Evolutionary conservation across 2,329 filamentous ascomycete genomes (phyloP).

Genomic region (Cladophialophora exuberans): DNA sequence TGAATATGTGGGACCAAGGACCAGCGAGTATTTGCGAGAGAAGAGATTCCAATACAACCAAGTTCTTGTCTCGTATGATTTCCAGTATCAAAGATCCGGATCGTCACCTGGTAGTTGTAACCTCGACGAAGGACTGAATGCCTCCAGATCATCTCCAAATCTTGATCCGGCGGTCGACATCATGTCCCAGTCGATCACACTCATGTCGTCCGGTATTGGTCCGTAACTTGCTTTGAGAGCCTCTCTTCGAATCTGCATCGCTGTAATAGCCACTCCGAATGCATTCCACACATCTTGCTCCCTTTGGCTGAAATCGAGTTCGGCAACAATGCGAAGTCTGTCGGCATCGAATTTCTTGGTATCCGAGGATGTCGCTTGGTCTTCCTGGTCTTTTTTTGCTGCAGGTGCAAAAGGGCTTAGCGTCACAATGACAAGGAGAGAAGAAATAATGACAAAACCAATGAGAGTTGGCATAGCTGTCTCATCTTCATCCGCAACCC

Average conservation of each 20-base stretch:
- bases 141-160: slow-evolving; percentile 14
- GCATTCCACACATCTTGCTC: slow-evolving; percentile 65
- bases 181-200: slow-evolving; percentile 11
- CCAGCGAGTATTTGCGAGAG: too few relatives aligned
- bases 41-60: slow-evolving; percentile 1
- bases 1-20: too few relatives aligned
- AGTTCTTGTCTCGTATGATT: neutral
- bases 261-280: slow-evolving; percentile 59
- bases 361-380: slow-evolving; percentile 15
- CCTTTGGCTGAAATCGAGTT: slow-evolving; percentile 57
- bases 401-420: slow-evolving; percentile 35
- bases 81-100: slow-evolving; percentile 19
- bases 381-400: slow-evolving; percentile 11
- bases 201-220: slow-evolving; percentile 11
- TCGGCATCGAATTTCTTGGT: slow-evolving; percentile 10
- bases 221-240: slow-evolving; percentile 20
- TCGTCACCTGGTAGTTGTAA: slow-evolving; percentile 16
- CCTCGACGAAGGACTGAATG: slow-evolving; percentile 10
- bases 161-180: slow-evolving; percentile 15
- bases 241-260: slow-evolving; percentile 55
- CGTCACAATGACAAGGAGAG: slow-evolving; percentile 57
- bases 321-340: slow-evolving; percentile 48
- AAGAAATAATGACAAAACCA: slow-evolving; percentile 57
- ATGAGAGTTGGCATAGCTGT: slow-evolving; percentile 54
- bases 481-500: slow-evolving; percentile 8